Evolutionary conservation across 257 asterid genomes (phyloP), one percentile per base, ranked within the genome.

Genomic region (Fraxinus anomala): DNA sequence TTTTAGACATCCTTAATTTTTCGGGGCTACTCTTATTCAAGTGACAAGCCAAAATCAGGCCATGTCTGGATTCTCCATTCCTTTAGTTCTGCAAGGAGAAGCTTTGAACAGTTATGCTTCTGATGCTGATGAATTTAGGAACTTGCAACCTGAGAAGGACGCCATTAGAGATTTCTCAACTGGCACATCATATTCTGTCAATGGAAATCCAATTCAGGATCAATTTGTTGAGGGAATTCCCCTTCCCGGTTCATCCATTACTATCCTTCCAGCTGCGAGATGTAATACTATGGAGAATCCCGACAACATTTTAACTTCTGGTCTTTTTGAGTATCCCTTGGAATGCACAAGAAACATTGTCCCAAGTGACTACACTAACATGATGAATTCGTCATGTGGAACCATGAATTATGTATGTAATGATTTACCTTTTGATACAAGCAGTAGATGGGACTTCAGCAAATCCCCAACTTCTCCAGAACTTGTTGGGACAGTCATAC

Each of bases 161-260:
- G 36, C 76, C 70, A 49, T 70, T 33, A 70, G 75, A 34, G 83
- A 76, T 70, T 79, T 79, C 51, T 26, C 88, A 5, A 37, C 39
- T 42, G 87, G 76, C 37, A 44, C 80, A 79, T 78, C 83, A 24
- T 79, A 79, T 59, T 92, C 88, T 24, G 24, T 72, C 74, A 59
- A 66, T 49, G 36, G 54, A 8, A n/a, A 61, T 81, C 81, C 75
- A 11, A 68, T 75, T 30, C 75, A 73, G 2, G 85, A 73, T 77
- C 83, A 44, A 14, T 80, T 81, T 77, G 77, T 85, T 80, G 88
- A 80, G 44, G 88, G 85, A 37, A 37, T 77, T 74, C 80, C 89
- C 47, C 39, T 82, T 44, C 72, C 89, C 73, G 77, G 68, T 33
- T 59, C 78, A 68, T 79, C 85, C 42, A 61, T 79, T 36, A 81